Evolutionary conservation across 75 land plant genomes (phyloP).

Genomic region (Cupressus sempervirens): DNA sequence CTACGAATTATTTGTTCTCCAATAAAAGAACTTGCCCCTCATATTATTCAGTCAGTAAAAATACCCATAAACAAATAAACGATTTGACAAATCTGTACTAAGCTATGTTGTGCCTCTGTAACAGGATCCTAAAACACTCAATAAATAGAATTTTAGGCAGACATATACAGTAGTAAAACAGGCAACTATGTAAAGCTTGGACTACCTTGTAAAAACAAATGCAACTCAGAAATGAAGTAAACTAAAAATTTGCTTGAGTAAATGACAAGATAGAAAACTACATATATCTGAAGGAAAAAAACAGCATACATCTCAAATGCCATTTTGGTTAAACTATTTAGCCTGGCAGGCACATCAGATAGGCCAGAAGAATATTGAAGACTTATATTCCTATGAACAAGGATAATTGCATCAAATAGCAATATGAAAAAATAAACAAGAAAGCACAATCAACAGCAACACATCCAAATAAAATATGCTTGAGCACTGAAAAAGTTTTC

Average conservation of each 20-base stretch:
- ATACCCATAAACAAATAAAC: background rate
- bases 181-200: background rate
- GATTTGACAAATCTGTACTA: background rate
- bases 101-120: background rate
- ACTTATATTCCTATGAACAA: background rate
- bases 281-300: background rate
- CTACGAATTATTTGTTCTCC: background rate
- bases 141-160: background rate
- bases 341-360: background rate
- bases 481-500: constrained; percentile 1
- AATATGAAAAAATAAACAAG: background rate
- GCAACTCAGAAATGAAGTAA: background rate
- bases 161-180: background rate
- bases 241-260: background rate
- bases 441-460: background rate
- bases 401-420: background rate
- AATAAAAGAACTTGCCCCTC: background rate
- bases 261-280: constrained; percentile 2
- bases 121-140: background rate
- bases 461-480: background rate
- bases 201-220: background rate
- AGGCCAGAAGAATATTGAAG: background rate
- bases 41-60: background rate
- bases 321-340: background rate
- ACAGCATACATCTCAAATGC: background rate